These are phyloP conservation scores for Boletus tomentosulus DNA, from an alignment of 768 basidiomycete genomes.

Conservation along the genomic window DNA sequence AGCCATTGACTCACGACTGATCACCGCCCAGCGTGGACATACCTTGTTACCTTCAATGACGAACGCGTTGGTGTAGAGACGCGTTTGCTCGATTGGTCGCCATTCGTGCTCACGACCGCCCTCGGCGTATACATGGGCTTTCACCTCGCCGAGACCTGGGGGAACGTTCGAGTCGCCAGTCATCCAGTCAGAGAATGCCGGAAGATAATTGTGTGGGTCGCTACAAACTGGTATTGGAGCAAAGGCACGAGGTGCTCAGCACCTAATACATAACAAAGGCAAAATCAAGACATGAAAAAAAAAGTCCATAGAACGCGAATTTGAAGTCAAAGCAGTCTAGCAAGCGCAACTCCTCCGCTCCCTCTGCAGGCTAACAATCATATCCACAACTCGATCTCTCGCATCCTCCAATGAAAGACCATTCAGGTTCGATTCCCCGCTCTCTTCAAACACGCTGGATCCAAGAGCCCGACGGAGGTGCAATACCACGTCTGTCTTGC, in stretches of 20 bases:
- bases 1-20: too few relatives aligned
- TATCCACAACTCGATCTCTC: conserved; percentile 70
- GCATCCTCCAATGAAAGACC: conserved; percentile 62
- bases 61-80: conserved; percentile 69
- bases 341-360: conserved; percentile 20
- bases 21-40: neutral
- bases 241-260: too few relatives aligned
- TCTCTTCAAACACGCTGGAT: conserved; percentile 41
- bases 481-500: conserved; percentile 35
- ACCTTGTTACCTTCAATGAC: conserved; percentile 37
- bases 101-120: conserved; percentile 43
- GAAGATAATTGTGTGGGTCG: neutral
- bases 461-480: conserved; percentile 56
- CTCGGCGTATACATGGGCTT: conserved; percentile 30
- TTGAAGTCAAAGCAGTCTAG: neutral
- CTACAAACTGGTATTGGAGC: too few relatives aligned
- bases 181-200: conserved; percentile 8
- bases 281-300: neutral
- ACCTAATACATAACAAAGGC: neutral
- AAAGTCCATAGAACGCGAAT: neutral
- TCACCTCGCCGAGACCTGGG: conserved; percentile 38
- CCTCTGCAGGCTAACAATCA: conserved; percentile 44
- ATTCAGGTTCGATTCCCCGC: conserved; percentile 11
- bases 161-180: conserved; percentile 25
- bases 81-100: conserved; percentile 39